Base-by-base conservation (phyloP, 306 rosid species). In the Senna siamea region DNA sequence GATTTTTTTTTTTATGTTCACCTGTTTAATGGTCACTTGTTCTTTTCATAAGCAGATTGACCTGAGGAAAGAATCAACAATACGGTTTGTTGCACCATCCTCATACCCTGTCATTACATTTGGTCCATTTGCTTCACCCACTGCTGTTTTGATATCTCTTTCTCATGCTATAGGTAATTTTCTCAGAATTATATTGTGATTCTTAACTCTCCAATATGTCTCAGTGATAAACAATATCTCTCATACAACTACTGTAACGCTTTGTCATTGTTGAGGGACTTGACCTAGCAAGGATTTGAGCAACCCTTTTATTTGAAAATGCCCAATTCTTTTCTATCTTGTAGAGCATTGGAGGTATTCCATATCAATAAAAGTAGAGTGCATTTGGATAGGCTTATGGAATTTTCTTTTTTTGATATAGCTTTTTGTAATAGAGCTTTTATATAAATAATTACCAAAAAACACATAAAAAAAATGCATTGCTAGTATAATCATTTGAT, bases 91-190 rank as follows among this genome's bases (percentile, higher is more conserved):
- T 78, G 79, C 97, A 80, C 86, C 88, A 73, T 85, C 93, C 65
- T 78, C 97, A 40, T 90, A 89, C 79, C 98, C 98, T 64, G 82
- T 89, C 77, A 74, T 93, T 64, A 90, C 89, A 32, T 90, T 93
- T 79, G 98, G 98, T 73, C 97, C 98, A 44, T 90, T 89, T 86
- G 73, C 93, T 74, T 86, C 98, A 54, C 96, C 98, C 22, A 68
- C 81, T 15, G 93, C 61, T 40, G 96, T 89, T 80, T 73, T 93
- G 78, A 74, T 75, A 61, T 86, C 98, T 72, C 77, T 90, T 32
- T 90, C 98, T 60, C 91, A 84, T 73, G 98, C 96, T 46, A 82
- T 86, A 64, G 97, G 98, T 93, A 90, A 87, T 69, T 80, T 80
- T 51, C 70, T 71, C 50, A 63, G 44, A 20, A 54, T 37, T 37